phyloP scores from a whole-genome alignment of 371 early-diverging fungal genomes.

The Mortierella sp. region DNA sequence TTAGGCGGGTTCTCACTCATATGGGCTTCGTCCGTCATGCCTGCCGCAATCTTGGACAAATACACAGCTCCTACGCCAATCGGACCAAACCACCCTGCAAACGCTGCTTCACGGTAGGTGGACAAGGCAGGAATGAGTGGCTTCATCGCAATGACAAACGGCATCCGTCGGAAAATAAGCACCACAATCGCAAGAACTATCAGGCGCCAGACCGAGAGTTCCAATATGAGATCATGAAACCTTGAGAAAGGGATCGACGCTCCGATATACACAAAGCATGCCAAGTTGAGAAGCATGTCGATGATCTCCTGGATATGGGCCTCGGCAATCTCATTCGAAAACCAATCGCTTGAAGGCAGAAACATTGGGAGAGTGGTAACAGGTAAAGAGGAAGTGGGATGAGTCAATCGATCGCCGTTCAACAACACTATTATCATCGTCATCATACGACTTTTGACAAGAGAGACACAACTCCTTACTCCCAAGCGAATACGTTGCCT shows the following conservation, averaged over 20 bases:
- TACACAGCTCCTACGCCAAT: conserved; percentile 93
- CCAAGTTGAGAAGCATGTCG: conserved; percentile 88
- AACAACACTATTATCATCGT: too few species aligned
- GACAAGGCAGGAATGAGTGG: conserved; percentile 78
- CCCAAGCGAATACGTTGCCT: conserved; percentile 91
- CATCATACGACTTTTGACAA: neutral
- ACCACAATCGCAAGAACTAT: conserved; percentile 76
- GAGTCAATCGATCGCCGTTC: too few species aligned
- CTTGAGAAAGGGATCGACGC: conserved; percentile 83
- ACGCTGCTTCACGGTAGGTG: conserved; percentile 84
- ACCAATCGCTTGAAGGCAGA: conserved; percentile 72
- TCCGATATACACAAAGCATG: conserved; percentile 95
- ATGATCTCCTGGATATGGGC: conserved; percentile 92
- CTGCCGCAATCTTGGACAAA: conserved; percentile 71
- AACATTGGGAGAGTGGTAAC: neutral
- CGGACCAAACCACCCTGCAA: conserved; percentile 98
- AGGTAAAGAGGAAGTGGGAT: too few species aligned
- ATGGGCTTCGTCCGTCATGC: conserved; percentile 55
- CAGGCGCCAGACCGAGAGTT: conserved; percentile 74
- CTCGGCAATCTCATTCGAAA: conserved; percentile 85
- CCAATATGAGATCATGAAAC: conserved; percentile 65
- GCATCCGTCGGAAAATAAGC: conserved; percentile 86
- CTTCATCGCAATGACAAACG: conserved; percentile 75
- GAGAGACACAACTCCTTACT: conserved; percentile 51
- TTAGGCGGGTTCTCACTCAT: conserved; percentile 38